A percentile compares a stretch with the other conserved stretches of the same genome.
Conservation (phyloP, 2,329 filamentous ascomycete species). For the Apiospora aurea region DNA sequence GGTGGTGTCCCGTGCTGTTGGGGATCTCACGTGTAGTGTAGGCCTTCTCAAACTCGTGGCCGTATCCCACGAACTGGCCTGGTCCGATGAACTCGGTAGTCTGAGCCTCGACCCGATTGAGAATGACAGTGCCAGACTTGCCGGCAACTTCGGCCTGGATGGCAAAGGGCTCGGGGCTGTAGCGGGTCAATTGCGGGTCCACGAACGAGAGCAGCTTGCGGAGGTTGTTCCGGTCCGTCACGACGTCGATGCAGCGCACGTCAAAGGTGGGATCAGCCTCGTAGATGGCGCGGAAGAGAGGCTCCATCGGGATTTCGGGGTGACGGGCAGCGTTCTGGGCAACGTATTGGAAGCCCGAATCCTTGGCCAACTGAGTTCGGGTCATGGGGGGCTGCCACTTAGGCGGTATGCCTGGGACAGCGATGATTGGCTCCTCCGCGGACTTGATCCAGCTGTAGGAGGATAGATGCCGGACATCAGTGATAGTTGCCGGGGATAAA, state of each 20-base stretch:
- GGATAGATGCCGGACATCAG: constrained; percentile 47
- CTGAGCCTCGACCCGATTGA: constrained; percentile 44
- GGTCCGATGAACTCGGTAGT: constrained; percentile 41
- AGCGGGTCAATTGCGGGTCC: too few relatives aligned
- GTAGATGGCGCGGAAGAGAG: constrained; percentile 53
- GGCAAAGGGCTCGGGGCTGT: too few relatives aligned
- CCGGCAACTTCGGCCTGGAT: too few relatives aligned
- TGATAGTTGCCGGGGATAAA: constrained; percentile 39
- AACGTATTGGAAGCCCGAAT: constrained; percentile 51
- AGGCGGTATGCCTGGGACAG: constrained; percentile 51
- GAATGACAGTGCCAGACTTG: too few relatives aligned
- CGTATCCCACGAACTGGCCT: constrained; percentile 49
- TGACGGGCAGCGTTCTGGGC: constrained; percentile 54
- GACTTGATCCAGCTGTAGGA: constrained; percentile 60
- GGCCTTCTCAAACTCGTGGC: constrained; percentile 53
- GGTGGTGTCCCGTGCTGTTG: constrained; percentile 52
- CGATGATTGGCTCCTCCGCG: constrained; percentile 48
- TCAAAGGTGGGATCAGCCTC: constrained; percentile 47
- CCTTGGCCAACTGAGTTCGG: too few relatives aligned
- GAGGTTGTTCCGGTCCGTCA: constrained; percentile 56
- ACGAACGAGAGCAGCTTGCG: constrained; percentile 56
- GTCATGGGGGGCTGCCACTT: constrained; percentile 49
- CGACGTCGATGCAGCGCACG: constrained; percentile 46
- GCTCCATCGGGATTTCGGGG: constrained; percentile 52
- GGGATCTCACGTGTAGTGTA: constrained; percentile 46